Conservation (phyloP, 352 stramenopile species). For the Elongisporangium senticosum region DNA sequence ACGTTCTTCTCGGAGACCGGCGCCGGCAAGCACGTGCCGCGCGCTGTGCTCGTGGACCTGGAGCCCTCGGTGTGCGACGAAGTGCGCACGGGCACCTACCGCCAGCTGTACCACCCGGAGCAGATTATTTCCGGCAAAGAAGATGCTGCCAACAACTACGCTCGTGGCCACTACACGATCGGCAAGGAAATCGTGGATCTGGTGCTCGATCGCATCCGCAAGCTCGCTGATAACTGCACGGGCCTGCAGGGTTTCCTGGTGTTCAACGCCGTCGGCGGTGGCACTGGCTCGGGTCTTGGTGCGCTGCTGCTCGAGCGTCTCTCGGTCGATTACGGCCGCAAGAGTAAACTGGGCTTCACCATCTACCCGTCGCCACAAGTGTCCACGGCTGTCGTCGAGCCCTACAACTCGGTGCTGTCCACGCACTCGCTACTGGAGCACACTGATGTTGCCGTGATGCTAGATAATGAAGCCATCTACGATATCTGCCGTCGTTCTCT, state of each 20-base stretch:
- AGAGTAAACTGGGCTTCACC: constrained; percentile 98
- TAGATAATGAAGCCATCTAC: constrained; percentile 99
- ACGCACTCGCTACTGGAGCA: constrained; percentile 97
- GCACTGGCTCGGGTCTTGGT: constrained; percentile 96
- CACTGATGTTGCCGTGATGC: constrained; percentile 96
- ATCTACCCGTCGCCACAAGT: constrained; percentile 97
- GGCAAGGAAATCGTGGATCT: constrained; percentile 97
- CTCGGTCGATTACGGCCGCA: constrained; percentile 97
- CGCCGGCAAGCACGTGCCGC: constrained; percentile 96
- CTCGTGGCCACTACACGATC: constrained; percentile 92
- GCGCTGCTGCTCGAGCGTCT: constrained; percentile 96
- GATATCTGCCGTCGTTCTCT: constrained; percentile 97
- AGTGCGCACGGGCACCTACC: constrained; percentile 94
- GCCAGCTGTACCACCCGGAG: constrained; percentile 97
- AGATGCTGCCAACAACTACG: constrained; percentile 90
- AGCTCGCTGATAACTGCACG: constrained; percentile 96
- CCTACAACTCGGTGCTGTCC: constrained; percentile 98
- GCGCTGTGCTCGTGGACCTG: constrained; percentile 96
- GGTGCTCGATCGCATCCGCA: constrained; percentile 96
- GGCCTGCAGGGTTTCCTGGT: constrained; percentile 98
- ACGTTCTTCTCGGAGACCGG: constrained; percentile 94
- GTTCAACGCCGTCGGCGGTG: constrained; percentile 97
- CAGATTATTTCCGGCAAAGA: constrained; percentile 99
- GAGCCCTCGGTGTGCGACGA: constrained; percentile 98
- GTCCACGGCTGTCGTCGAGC: constrained; percentile 95